Evolutionary conservation across 108 stramenopile species (phyloP).

Genomic region (Parietichytrium sp.): DNA sequence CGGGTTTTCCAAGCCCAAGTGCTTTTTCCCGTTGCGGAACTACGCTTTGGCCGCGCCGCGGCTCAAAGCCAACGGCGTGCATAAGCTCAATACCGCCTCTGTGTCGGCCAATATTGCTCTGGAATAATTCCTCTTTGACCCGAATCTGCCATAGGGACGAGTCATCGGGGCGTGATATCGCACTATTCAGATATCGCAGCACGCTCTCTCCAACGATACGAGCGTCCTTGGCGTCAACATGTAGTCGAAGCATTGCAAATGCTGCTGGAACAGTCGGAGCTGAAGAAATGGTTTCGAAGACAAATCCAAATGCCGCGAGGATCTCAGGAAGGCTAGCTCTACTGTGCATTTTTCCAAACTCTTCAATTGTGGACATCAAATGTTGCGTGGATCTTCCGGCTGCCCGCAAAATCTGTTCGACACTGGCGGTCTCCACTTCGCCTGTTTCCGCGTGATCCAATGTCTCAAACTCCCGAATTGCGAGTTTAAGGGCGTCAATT

Average conservation of each 20-base stretch:
- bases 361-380: neutral
- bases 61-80: slow-evolving; percentile 19
- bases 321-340: neutral
- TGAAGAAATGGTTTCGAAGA: neutral
- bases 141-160: neutral
- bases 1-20: too few species aligned
- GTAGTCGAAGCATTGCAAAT: slow-evolving; percentile 11
- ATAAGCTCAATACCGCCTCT: slow-evolving; percentile 23
- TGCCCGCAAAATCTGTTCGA: neutral
- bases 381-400: neutral
- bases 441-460: neutral
- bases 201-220: neutral
- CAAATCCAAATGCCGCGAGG: slow-evolving; percentile 14
- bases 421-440: neutral
- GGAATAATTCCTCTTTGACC: neutral
- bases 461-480: neutral
- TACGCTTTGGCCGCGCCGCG: neutral
- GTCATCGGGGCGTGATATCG: neutral
- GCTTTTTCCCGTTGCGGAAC: neutral
- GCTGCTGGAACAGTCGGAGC: slow-evolving; percentile 11
- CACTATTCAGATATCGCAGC: neutral
- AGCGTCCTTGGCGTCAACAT: neutral
- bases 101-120: neutral
- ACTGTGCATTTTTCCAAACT: neutral
- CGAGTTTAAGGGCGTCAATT: neutral